phyloP scores from a whole-genome alignment of 2,329 filamentous ascomycete genomes.

The Samsoniella hepiali region DNA sequence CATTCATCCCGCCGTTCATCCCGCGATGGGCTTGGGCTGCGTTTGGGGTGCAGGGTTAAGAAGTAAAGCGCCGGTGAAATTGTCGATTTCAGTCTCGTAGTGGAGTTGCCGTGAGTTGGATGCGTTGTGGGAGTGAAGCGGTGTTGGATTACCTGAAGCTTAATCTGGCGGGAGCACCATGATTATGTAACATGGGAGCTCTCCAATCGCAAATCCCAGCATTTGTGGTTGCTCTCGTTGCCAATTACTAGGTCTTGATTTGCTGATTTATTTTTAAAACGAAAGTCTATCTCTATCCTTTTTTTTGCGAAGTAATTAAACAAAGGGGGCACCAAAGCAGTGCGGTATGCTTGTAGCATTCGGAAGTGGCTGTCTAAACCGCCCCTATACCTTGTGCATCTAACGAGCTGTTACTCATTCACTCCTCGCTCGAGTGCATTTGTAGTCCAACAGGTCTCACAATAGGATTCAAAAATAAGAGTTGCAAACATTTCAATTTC shows the following conservation, averaged over 20 bases:
- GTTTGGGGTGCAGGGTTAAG: too few relatives aligned
- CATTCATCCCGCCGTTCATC: conserved; percentile 40
- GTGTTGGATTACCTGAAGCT: neutral
- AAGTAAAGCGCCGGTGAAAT: too few relatives aligned
- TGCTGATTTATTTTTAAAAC: neutral
- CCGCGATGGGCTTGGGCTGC: neutral
- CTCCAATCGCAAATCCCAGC: neutral
- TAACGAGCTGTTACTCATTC: too few relatives aligned
- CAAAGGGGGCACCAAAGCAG: too few relatives aligned
- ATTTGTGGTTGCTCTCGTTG: too few relatives aligned
- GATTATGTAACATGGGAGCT: conserved; percentile 8
- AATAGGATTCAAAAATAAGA: neutral
- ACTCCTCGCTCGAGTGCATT: too few relatives aligned
- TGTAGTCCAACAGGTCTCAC: too few relatives aligned
- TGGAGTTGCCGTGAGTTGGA: neutral
- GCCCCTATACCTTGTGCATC: neutral
- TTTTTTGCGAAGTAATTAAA: neutral
- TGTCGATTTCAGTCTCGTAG: neutral
- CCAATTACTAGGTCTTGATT: too few relatives aligned
- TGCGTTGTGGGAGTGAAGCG: neutral
- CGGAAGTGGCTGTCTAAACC: neutral
- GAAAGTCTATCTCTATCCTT: neutral
- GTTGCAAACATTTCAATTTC: conserved; percentile 8
- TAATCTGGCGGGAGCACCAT: neutral
- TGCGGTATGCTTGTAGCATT: too few relatives aligned